phyloP scores from a whole-genome alignment of 1,139 yeast species.

The Hyphopichia burtonii region DNA sequence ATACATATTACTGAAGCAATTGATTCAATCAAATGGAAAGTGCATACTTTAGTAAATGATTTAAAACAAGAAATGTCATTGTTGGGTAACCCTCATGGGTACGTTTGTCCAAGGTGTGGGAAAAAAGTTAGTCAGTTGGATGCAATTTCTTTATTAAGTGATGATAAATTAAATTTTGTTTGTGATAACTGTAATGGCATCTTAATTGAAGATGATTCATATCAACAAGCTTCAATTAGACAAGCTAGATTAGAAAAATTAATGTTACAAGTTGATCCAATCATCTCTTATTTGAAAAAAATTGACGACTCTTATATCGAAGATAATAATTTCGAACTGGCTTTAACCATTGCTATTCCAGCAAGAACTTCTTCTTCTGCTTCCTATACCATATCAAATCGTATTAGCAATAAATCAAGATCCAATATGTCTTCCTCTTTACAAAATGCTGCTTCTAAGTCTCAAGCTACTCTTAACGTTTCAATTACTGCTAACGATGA shows the following conservation, averaged over 20 bases:
- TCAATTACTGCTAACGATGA: slow-evolving; percentile 92
- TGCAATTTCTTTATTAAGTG: slow-evolving; percentile 77
- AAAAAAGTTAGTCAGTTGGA: slow-evolving; percentile 82
- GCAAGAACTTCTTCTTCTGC: slow-evolving; percentile 73
- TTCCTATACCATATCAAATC: slow-evolving; percentile 50
- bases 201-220: slow-evolving; percentile 86
- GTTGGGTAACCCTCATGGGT: slow-evolving; percentile 91
- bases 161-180: slow-evolving; percentile 74
- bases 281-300: slow-evolving; percentile 76
- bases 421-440: slow-evolving; percentile 30
- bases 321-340: slow-evolving; percentile 83
- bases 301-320: slow-evolving; percentile 84
- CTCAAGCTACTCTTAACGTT: slow-evolving; percentile 81
- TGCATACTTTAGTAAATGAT: slow-evolving; percentile 77
- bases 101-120: slow-evolving; percentile 83
- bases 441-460: slow-evolving; percentile 40
- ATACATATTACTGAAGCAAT: slow-evolving; percentile 91
- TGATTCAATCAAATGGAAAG: slow-evolving; percentile 95
- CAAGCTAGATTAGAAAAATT: slow-evolving; percentile 81
- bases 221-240: slow-evolving; percentile 75
- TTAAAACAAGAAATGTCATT: slow-evolving; percentile 78
- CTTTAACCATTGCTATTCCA: slow-evolving; percentile 77
- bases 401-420: slow-evolving; percentile 30
- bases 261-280: slow-evolving; percentile 88
- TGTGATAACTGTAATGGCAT: slow-evolving; percentile 81